phyloP scores from a whole-genome alignment of 2,329 filamentous ascomycete genomes.

The Biscogniauxia mediterranea region DNA sequence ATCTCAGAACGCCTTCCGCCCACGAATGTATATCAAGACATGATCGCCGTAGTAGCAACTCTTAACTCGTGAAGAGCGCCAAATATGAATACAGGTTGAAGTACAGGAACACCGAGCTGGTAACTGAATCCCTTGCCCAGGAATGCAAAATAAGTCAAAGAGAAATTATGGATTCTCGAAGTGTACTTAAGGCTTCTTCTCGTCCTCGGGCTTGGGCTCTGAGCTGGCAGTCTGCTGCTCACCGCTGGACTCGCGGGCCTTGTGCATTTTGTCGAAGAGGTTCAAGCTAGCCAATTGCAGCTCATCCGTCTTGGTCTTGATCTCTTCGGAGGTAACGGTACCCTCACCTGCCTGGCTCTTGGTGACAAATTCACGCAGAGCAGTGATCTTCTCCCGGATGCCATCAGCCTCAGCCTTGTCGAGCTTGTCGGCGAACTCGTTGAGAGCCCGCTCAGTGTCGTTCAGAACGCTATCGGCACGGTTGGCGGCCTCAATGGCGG shows the following conservation, averaged over 20 bases:
- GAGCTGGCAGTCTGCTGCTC: conserved; percentile 47
- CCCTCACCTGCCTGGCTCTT: conserved; percentile 95
- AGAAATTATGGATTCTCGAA: conserved; percentile 9
- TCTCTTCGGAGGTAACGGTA: conserved; percentile 79
- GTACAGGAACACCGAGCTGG: conserved; percentile 41
- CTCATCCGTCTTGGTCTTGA: conserved; percentile 98
- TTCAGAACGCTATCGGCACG: conserved; percentile 93
- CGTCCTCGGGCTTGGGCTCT: conserved; percentile 52
- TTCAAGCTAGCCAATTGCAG: conserved; percentile 93
- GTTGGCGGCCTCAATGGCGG: conserved; percentile 94
- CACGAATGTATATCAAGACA: conserved; percentile 36
- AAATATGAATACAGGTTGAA: conserved; percentile 51
- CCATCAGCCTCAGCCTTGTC: conserved; percentile 93
- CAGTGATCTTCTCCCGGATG: conserved; percentile 89
- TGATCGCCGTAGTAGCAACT: conserved; percentile 25
- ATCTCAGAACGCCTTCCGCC: conserved; percentile 36
- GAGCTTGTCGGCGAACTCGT: conserved; percentile 92
- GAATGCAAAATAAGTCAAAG: conserved; percentile 20
- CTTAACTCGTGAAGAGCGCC: conserved; percentile 32
- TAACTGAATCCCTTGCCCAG: conserved; percentile 36
- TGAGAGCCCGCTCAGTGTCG: conserved; percentile 97
- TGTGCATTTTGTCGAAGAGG: conserved; percentile 99
- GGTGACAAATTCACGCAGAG: conserved; percentile 84
- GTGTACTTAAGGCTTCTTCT: conserved; percentile 61
- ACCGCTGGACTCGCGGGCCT: conserved; percentile 73